phyloP scores from a whole-genome alignment of 441 rosid species.

The Eutrema salsugineum region DNA sequence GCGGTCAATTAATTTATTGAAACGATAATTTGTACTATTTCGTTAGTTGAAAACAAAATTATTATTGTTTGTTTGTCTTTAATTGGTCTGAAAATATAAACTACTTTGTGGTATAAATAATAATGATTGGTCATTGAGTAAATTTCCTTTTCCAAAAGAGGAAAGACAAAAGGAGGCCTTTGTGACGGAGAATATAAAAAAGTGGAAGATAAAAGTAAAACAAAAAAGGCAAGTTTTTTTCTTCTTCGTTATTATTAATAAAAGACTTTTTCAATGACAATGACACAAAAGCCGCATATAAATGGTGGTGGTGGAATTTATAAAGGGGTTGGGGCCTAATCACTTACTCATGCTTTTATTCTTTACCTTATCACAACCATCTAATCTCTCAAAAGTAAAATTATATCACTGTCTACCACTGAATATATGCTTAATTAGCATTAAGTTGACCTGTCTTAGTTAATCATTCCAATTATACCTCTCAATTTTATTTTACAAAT shows the following conservation, averaged over 20 bases:
- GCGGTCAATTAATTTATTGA: not conserved
- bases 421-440: slow-evolving; percentile 37
- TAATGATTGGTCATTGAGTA: slow-evolving; percentile 35
- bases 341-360: slow-evolving; percentile 32
- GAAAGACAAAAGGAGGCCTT: slow-evolving; percentile 29
- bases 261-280: slow-evolving; percentile 30
- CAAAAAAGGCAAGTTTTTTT: not conserved
- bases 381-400: slow-evolving; percentile 28
- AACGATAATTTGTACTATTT: not conserved
- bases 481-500: not conserved
- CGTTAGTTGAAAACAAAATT: not conserved
- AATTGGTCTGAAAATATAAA: slow-evolving; percentile 26
- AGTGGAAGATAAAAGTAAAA: slow-evolving; percentile 24
- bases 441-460: slow-evolving; percentile 31
- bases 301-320: slow-evolving; percentile 34
- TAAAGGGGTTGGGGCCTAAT: slow-evolving; percentile 33
- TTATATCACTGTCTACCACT: slow-evolving; percentile 29
- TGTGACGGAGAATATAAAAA: slow-evolving; percentile 8
- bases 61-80: slow-evolving; percentile 22
- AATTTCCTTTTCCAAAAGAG: slow-evolving; percentile 28
- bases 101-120: slow-evolving; percentile 23
- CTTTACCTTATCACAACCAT: slow-evolving; percentile 29
- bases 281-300: slow-evolving; percentile 28
- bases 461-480: slow-evolving; percentile 19
- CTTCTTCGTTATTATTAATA: slow-evolving; percentile 18